Base-by-base conservation (phyloP, 306 rosid genomes). In the Abrus pulchellus region DNA sequence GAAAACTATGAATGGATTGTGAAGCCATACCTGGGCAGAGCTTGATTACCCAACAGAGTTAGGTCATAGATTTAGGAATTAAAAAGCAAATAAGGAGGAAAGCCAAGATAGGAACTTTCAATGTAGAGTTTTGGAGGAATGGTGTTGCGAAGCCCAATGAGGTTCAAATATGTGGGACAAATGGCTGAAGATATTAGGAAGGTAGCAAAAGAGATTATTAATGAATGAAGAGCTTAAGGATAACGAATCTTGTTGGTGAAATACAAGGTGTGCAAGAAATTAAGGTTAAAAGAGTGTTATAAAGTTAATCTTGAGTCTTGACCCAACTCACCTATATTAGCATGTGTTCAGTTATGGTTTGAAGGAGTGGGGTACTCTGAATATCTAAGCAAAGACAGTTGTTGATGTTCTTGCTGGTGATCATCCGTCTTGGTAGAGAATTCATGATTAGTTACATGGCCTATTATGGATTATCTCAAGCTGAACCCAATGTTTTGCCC, bases 221-320 rank as follows among this genome's bases (percentile, higher is more conserved):
- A 62, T 62, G 67, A 62, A 34, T 62, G 20, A 62, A 12, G 47
- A 62, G 45, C 47, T 27, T 62, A 61, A 61, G 43, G 43, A 3
- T 60, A 60, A 60, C 32, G 9, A 32, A 7, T 48, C 12, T 55
- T 36, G 40, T 36, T 36, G 40, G 40, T 2, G 4, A 36, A 36
- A 36, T 36, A 4, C 40, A 36, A 36, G 40, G 40, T 36, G 40
- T 4, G 4, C 2, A 4, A 36, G 4, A 36, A 36, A 4, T 36
- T 36, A 36, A 36, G 40, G 40, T 36, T 36, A 36, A 1, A 36
- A 36, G 2, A 36, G 4, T 36, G 40, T 36, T 36, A 36, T 36
- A 36, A 36, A 36, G 40, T 20, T 20, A 20, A 20, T 20, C 20
- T 20, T 0, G 20, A 20, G 20, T 20, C 20, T 48, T 75, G 71